phyloP scores from a whole-genome alignment of 805 yeast species.

The Alloascoidea hylecoeti region DNA sequence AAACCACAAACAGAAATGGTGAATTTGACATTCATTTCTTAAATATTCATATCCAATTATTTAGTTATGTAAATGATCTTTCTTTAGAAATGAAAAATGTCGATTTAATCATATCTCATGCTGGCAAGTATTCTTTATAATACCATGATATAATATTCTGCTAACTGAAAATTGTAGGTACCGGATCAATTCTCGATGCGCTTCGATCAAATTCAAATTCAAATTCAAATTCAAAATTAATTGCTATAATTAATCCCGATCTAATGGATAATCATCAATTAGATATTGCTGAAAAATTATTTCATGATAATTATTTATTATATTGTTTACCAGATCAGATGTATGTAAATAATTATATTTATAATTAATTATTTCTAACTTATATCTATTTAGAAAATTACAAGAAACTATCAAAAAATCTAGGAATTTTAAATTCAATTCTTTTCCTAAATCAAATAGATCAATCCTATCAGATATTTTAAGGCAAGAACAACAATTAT shows the following conservation, averaged over 20 bases:
- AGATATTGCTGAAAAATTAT: conserved; percentile 56
- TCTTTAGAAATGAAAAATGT: conserved; percentile 25
- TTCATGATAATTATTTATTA: conserved; percentile 16
- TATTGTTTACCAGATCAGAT: conserved; percentile 3
- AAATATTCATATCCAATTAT: conserved; percentile 22
- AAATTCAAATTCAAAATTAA: conserved; percentile 34
- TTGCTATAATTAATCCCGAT: conserved; percentile 55
- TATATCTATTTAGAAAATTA: no score
- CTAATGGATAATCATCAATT: conserved; percentile 84
- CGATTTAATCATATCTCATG: conserved; percentile 72
- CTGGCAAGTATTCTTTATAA: conserved; percentile 23
- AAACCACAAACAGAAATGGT: conserved; percentile 2
- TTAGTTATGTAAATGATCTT: conserved; percentile 30
- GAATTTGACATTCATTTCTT: conserved; percentile 7
- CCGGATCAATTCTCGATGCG: conserved; percentile 83
- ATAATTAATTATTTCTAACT: no score
- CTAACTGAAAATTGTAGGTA: conserved; percentile 22
- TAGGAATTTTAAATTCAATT: no score
- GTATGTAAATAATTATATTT: no score
- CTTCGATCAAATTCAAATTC: conserved; percentile 23
- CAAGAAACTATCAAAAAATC: no score
- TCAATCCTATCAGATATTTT: no score
- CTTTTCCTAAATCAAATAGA: no score
- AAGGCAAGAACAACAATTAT: no score
- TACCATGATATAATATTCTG: background rate